Conservation (phyloP, 176 grass and related monocot genomes). For the Carex kokanica region DNA sequence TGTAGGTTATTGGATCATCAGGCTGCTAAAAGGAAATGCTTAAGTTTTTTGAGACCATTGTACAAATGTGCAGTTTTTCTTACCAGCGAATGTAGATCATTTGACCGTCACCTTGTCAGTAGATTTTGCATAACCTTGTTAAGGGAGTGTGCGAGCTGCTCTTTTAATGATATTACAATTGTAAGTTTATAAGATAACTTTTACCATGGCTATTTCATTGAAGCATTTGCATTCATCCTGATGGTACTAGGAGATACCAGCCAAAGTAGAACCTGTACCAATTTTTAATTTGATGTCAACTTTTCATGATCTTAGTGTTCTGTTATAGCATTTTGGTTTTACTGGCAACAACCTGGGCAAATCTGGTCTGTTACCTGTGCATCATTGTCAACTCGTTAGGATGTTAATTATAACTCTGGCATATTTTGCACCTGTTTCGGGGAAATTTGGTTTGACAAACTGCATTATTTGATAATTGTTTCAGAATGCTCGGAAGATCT, state of each 20-base stretch:
- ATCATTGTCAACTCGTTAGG: conserved; percentile 3
- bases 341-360: too few species aligned
- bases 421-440: neutral
- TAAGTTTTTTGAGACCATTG: conserved; percentile 44
- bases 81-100: conserved; percentile 29
- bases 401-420: neutral
- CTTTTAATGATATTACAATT: conserved; percentile 36
- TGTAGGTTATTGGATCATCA: conserved; percentile 53
- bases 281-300: neutral
- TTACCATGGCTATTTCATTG: neutral
- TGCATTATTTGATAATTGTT: neutral
- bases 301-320: neutral
- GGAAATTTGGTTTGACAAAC: neutral
- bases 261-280: neutral
- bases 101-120: conserved; percentile 33
- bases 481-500: conserved; percentile 60
- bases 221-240: conserved; percentile 5
- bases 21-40: conserved; percentile 34
- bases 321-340: neutral
- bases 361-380: too few species aligned
- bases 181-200: conserved; percentile 42
- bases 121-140: conserved; percentile 39
- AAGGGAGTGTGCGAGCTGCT: conserved; percentile 29
- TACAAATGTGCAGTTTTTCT: conserved; percentile 58
- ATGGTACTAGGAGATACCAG: neutral